These are phyloP conservation scores for Elsinoe fawcettii DNA, from an alignment of 2,329 filamentous ascomycete species.

Conservation along the genomic window DNA sequence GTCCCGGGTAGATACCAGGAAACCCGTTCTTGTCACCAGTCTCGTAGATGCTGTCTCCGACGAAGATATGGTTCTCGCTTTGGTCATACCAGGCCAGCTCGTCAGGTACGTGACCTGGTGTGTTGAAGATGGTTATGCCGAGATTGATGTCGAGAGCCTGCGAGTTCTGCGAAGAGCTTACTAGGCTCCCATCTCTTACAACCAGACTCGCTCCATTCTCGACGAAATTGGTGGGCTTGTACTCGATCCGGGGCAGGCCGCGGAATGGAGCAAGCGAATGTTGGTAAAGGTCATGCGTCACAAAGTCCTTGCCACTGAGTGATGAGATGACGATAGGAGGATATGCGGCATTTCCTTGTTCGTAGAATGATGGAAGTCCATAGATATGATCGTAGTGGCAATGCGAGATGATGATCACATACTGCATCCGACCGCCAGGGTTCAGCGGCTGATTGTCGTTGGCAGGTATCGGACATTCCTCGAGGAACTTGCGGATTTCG, in stretches of 20 bases:
- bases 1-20: constrained; percentile 12
- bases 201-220: constrained; percentile 31
- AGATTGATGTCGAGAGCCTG: constrained; percentile 21
- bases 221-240: constrained; percentile 37
- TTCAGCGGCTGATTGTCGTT: constrained; percentile 35
- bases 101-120: constrained; percentile 43
- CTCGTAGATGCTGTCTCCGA: constrained; percentile 43
- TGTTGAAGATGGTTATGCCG: constrained; percentile 38
- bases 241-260: constrained; percentile 33
- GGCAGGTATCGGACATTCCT: constrained; percentile 32
- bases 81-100: constrained; percentile 40
- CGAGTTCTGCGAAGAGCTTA: background rate
- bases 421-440: constrained; percentile 26
- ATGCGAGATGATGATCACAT: constrained; percentile 40
- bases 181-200: constrained; percentile 14
- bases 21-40: constrained; percentile 27
- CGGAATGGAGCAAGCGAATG: constrained; percentile 37
- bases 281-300: constrained; percentile 32
- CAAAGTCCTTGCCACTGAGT: constrained; percentile 32
- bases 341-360: constrained; percentile 28
- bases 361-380: constrained; percentile 24
- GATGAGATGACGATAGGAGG: constrained; percentile 30
- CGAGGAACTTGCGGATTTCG: constrained; percentile 37
- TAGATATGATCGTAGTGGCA: constrained; percentile 41
- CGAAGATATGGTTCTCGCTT: constrained; percentile 37